Evolutionary conservation across 169 alveolate genomes (phyloP).

Genomic region (Eimeria falciformis): DNA sequence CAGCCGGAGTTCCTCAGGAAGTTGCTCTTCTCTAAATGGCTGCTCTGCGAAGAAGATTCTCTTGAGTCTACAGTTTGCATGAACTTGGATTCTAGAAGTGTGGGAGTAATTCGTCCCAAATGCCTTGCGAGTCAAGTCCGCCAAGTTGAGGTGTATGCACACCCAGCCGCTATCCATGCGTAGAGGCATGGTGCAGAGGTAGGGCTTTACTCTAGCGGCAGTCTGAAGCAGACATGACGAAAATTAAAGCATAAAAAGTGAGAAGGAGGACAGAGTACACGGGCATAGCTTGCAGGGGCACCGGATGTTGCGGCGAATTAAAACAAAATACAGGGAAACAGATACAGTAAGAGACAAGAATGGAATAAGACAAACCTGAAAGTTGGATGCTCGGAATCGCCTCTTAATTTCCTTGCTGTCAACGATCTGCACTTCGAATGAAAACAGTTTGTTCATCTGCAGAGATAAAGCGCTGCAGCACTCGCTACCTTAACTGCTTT

Average conservation of each 20-base stretch:
- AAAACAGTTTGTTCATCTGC: slow-evolving; percentile 94
- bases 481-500: too few relatives aligned
- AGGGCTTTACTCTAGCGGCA: slow-evolving; percentile 95
- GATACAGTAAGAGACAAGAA: neutral
- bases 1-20: slow-evolving; percentile 89
- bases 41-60: slow-evolving; percentile 96
- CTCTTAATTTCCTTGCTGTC: slow-evolving; percentile 96
- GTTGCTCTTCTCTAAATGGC: slow-evolving; percentile 86
- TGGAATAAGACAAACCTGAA: slow-evolving; percentile 82
- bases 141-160: slow-evolving; percentile 95
- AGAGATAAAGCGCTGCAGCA: neutral
- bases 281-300: too few relatives aligned
- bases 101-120: slow-evolving; percentile 97
- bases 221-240: slow-evolving; percentile 53
- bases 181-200: slow-evolving; percentile 98
- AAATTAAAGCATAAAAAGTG: neutral
- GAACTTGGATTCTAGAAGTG: slow-evolving; percentile 93
- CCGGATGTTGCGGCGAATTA: too few relatives aligned
- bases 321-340: neutral
- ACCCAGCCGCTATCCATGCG: slow-evolving; percentile 98
- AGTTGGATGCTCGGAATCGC: slow-evolving; percentile 97
- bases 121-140: slow-evolving; percentile 98
- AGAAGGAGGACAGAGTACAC: neutral
- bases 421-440: slow-evolving; percentile 96
- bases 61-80: slow-evolving; percentile 96